phyloP scores from a whole-genome alignment of 2,329 filamentous ascomycete genomes.

The Diplodia intermedia region DNA sequence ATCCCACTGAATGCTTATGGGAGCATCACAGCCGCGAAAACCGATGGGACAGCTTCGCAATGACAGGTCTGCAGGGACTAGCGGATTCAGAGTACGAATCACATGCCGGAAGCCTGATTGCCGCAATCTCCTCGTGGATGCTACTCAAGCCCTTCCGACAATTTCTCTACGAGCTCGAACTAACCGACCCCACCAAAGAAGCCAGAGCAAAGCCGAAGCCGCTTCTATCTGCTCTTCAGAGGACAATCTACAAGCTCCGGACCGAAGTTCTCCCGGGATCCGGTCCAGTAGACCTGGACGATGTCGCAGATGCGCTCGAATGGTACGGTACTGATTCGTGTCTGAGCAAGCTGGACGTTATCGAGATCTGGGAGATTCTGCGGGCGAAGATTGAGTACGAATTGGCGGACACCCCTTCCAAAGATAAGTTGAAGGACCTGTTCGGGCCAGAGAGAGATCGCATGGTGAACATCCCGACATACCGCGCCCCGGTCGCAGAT shows the following conservation, averaged over 20 bases:
- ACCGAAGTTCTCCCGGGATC: conserved; percentile 49
- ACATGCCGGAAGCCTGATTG: conserved; percentile 55
- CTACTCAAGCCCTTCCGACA: conserved; percentile 66
- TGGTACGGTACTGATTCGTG: conserved; percentile 50
- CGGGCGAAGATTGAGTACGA: conserved; percentile 61
- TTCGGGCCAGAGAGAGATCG: conserved; percentile 53
- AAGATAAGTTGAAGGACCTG: conserved; percentile 52
- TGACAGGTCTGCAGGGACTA: conserved; percentile 61
- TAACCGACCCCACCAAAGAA: conserved; percentile 55
- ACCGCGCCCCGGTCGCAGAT: conserved; percentile 46
- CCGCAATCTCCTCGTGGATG: conserved; percentile 64
- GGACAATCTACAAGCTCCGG: conserved; percentile 59
- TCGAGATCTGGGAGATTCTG: conserved; percentile 63
- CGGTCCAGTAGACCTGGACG: conserved; percentile 44
- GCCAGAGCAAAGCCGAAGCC: conserved; percentile 58
- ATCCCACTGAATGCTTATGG: conserved; percentile 67
- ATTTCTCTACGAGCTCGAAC: conserved; percentile 59
- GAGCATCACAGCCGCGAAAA: conserved; percentile 63
- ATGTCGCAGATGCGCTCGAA: conserved; percentile 47
- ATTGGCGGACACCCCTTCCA: conserved; percentile 53
- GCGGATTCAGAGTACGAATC: conserved; percentile 28
- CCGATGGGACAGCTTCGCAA: conserved; percentile 63
- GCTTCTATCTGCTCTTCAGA: conserved; percentile 59
- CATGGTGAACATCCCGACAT: conserved; percentile 38
- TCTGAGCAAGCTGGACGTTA: conserved; percentile 57